Evolutionary conservation across 2,329 filamentous ascomycete genomes (phyloP).

Genomic region (Monascus ruber): DNA sequence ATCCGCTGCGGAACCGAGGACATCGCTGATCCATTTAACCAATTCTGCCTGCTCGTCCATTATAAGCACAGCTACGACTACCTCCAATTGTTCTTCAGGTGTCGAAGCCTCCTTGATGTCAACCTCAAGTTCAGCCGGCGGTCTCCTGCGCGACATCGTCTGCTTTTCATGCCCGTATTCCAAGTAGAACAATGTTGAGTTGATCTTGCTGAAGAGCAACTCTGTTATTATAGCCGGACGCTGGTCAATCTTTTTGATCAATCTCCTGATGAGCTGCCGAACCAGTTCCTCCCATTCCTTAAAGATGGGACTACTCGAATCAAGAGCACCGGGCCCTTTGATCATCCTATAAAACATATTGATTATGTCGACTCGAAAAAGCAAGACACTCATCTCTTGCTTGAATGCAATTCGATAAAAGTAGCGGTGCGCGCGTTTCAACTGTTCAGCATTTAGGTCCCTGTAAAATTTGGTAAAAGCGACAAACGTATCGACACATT

Average conservation of each 20-base stretch:
- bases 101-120: constrained; percentile 54
- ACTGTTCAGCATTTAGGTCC: constrained; percentile 65
- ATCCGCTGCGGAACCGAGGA: constrained; percentile 54
- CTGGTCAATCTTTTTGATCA: constrained; percentile 74
- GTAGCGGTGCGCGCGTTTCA: constrained; percentile 87
- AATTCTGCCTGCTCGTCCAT: constrained; percentile 67
- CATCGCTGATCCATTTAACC: constrained; percentile 69
- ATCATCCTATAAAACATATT: constrained; percentile 82
- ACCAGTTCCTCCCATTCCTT: constrained; percentile 87
- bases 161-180: constrained; percentile 86
- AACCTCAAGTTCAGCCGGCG: constrained; percentile 75
- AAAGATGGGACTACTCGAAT: constrained; percentile 54
- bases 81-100: constrained; percentile 59
- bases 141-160: constrained; percentile 51
- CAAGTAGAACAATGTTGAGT: constrained; percentile 69
- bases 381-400: constrained; percentile 75
- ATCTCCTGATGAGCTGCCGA: constrained; percentile 69
- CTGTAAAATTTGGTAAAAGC: constrained; percentile 67
- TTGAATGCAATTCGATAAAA: constrained; percentile 94
- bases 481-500: constrained; percentile 80
- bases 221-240: constrained; percentile 79
- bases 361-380: constrained; percentile 86
- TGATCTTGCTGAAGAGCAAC: constrained; percentile 88
- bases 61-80: constrained; percentile 67
- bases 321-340: constrained; percentile 70